These are phyloP conservation scores for Botrytis hyacinthi DNA, from an alignment of 2,329 filamentous ascomycete species.

Conservation along the genomic window DNA sequence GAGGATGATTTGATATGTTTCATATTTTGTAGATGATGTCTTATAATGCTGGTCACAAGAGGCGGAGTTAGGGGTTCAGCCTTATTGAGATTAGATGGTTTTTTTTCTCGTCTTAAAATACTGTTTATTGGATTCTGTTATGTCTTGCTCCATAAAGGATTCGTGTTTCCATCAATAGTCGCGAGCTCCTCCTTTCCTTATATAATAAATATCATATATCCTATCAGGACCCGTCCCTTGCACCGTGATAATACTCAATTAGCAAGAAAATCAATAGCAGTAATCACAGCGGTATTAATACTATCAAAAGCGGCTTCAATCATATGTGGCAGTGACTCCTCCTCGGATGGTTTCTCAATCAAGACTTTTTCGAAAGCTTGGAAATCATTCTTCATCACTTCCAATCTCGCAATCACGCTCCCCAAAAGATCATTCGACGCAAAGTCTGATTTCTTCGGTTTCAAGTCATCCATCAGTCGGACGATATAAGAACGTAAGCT, in stretches of 20 bases:
- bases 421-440: not conserved
- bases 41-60: not conserved
- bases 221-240: not conserved
- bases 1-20: conserved; percentile 1
- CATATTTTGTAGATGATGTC: not conserved
- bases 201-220: not conserved
- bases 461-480: not conserved
- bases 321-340: not conserved
- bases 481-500: not conserved
- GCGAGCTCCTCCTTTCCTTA: not conserved
- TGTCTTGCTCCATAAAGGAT: not conserved
- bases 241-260: not conserved
- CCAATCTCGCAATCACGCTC: not conserved
- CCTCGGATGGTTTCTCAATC: not conserved
- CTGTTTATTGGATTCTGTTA: not conserved
- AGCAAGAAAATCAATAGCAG: not conserved
- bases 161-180: no score
- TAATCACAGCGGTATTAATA: not conserved
- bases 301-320: not conserved
- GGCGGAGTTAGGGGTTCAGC: not conserved
- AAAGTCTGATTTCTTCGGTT: not conserved
- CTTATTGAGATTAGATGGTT: not conserved
- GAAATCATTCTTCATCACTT: not conserved
- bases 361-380: not conserved
- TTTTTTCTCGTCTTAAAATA: not conserved